Conservation (phyloP, 179 eudicot genomes). For the Beta lomatogona region DNA sequence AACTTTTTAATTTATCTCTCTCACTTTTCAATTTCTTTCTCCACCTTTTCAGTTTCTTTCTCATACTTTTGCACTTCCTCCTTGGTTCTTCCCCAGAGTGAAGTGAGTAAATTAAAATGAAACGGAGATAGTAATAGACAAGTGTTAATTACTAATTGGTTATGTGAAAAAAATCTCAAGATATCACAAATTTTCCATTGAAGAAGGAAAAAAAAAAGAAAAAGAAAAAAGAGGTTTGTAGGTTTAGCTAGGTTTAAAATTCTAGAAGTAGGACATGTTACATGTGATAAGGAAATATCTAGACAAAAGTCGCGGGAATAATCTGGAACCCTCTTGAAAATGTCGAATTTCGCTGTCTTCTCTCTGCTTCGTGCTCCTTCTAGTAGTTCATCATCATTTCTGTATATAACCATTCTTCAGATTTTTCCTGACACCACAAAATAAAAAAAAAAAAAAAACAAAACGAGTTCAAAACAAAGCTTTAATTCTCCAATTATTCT, state of each 20-base stretch:
- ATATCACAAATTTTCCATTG: no score
- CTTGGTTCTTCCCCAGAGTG: no score
- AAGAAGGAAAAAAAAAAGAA: no score
- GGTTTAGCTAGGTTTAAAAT: neutral
- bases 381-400: neutral
- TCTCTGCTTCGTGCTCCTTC: constrained; percentile 31
- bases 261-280: constrained; percentile 15
- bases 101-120: no score
- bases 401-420: constrained; percentile 7
- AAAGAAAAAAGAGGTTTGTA: no score
- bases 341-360: neutral
- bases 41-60: no score
- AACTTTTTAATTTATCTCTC: no score
- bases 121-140: no score
- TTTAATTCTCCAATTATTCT: neutral
- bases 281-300: constrained; percentile 9
- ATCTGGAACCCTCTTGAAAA: constrained; percentile 33
- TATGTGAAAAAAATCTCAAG: no score
- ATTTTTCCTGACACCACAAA: neutral
- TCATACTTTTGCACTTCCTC: no score
- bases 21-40: no score
- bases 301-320: constrained; percentile 31
- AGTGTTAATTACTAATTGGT: no score
- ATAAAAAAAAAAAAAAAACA: neutral
- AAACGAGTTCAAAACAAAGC: neutral